Percentiles rank a stretch among this genome's conserved stretches.
Evolutionary conservation across 768 basidiomycete genomes (phyloP).

Genomic region (Pleurotus giganteus): DNA sequence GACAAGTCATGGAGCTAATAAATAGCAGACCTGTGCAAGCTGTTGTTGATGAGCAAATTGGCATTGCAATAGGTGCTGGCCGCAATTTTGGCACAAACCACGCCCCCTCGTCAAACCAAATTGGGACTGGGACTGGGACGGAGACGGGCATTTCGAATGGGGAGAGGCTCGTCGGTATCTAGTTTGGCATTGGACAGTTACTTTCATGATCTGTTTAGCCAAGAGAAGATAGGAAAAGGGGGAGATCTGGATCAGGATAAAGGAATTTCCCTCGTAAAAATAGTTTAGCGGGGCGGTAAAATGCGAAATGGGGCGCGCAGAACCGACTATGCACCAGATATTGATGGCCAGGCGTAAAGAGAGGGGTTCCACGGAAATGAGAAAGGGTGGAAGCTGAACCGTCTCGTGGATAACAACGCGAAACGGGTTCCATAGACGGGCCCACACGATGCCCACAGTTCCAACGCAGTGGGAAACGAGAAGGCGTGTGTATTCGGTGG

Average conservation of each 20-base stretch:
- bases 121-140: neutral
- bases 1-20: constrained; percentile 2
- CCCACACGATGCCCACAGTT: too few species aligned
- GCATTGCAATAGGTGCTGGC: neutral
- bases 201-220: neutral
- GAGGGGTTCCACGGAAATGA: neutral
- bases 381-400: too few species aligned
- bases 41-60: constrained; percentile 1
- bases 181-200: neutral
- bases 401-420: too few species aligned
- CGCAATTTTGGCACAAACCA: neutral
- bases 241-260: constrained; percentile 1
- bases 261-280: neutral
- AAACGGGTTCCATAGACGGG: too few species aligned
- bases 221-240: constrained; percentile 2
- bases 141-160: neutral
- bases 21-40: constrained; percentile 1
- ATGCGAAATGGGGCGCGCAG: neutral
- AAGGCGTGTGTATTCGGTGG: too few species aligned
- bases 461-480: too few species aligned
- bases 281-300: neutral
- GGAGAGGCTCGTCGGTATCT: constrained; percentile 3
- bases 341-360: neutral
- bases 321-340: neutral
- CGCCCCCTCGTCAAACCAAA: neutral